Evolutionary conservation across 1,284 basidiomycete genomes (phyloP).

Genomic region (Rugiboletus extremiorientalis): DNA sequence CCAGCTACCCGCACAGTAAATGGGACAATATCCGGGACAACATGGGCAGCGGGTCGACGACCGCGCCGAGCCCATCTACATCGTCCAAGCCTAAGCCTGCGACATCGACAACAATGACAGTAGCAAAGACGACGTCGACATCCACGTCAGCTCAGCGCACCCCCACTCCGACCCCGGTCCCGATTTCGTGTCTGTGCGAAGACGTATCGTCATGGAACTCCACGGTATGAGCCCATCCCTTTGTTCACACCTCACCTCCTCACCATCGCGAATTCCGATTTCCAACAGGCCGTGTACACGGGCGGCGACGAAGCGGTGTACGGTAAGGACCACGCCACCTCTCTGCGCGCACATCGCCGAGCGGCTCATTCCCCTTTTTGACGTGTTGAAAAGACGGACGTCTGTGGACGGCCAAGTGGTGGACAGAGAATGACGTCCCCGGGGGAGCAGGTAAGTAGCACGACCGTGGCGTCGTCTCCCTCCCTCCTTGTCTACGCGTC

Average conservation of each 20-base stretch:
- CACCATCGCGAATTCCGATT: neutral
- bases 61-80: conserved; percentile 16
- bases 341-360: neutral
- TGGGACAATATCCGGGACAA: conserved; percentile 69
- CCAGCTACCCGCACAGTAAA: conserved; percentile 62
- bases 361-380: no score
- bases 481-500: neutral
- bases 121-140: conserved; percentile 16
- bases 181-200: conserved; percentile 41
- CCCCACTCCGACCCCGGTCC: conserved; percentile 21
- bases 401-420: conserved; percentile 60
- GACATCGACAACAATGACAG: conserved; percentile 13
- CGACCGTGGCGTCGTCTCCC: no score
- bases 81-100: conserved; percentile 6
- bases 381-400: no score
- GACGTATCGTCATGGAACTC: conserved; percentile 55
- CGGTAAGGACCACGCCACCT: conserved; percentile 31
- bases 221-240: conserved; percentile 25
- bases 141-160: conserved; percentile 10
- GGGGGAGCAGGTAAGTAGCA: conserved; percentile 36
- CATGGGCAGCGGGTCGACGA: conserved; percentile 43
- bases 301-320: conserved; percentile 51
- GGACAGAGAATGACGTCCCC: conserved; percentile 48
- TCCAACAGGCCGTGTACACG: conserved; percentile 47
- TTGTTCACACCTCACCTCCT: neutral